Conservation (phyloP, 805 yeast species). For the Yarrowia divulgata region DNA sequence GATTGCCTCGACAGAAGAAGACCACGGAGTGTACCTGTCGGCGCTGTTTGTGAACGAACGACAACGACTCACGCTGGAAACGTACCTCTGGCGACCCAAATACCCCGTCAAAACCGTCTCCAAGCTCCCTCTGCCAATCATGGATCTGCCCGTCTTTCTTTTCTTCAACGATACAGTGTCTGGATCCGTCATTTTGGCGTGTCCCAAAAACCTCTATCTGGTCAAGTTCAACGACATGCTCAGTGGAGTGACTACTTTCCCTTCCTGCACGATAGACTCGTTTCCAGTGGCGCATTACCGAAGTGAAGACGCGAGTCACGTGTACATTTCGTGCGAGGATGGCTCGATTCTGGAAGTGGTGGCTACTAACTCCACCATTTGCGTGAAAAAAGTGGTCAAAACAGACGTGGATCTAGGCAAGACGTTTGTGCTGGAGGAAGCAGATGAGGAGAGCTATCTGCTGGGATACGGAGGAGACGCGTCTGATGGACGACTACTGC, state of each 20-base stretch:
- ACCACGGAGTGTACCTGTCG: constrained; percentile 14
- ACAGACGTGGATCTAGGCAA: constrained; percentile 13
- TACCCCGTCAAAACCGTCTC: constrained; percentile 33
- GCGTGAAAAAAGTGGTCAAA: constrained; percentile 1
- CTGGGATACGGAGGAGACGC: constrained; percentile 36
- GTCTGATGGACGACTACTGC: constrained; percentile 12
- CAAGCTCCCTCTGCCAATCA: constrained; percentile 18
- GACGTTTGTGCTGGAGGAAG: constrained; percentile 23
- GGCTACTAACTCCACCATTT: constrained; percentile 11
- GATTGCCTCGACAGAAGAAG: constrained; percentile 6
- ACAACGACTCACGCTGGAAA: constrained; percentile 16
- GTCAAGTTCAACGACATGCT: constrained; percentile 34
- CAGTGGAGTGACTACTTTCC: constrained; percentile 26
- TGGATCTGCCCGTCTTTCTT: constrained; percentile 28
- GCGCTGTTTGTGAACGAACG: constrained; percentile 14
- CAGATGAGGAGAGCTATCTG: constrained; percentile 26
- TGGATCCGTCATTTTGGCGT: constrained; percentile 28
- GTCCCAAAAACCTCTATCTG: constrained; percentile 9
- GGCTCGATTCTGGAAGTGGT: constrained; percentile 16
- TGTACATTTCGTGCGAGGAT: constrained; percentile 23
- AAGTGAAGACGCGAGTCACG: constrained; percentile 18
- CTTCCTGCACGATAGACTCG: constrained; percentile 7
- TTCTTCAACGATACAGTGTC: constrained; percentile 23
- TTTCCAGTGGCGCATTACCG: constrained; percentile 13
- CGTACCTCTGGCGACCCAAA: constrained; percentile 21